phyloP scores from a whole-genome alignment of 2,329 filamentous ascomycete genomes.

The Emmonsia crescens region DNA sequence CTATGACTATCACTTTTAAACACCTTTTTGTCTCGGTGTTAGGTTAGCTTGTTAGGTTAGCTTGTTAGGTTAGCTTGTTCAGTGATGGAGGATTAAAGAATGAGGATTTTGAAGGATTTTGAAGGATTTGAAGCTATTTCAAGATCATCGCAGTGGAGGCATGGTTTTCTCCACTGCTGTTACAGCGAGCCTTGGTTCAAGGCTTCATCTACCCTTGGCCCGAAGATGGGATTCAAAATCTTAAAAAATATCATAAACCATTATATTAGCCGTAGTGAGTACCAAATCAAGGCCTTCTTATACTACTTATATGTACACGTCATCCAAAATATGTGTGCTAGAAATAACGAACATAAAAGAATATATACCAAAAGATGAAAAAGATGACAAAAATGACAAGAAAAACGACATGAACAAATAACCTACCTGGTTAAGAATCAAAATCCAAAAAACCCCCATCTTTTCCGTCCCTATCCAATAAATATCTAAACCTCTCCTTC shows the following conservation, averaged over 20 bases:
- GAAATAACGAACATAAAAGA: neutral
- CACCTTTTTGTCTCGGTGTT: neutral
- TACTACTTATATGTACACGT: neutral
- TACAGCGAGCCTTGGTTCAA: neutral
- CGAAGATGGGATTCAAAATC: neutral
- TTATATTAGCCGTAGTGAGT: neutral
- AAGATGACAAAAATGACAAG: too few species aligned
- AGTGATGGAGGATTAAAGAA: neutral
- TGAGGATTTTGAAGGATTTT: neutral
- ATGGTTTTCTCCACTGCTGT: too few species aligned
- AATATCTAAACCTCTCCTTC: constrained; percentile 25
- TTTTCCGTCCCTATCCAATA: constrained; percentile 31
- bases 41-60: neutral
- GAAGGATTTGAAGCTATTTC: neutral
- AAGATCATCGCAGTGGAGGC: neutral
- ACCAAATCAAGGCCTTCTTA: neutral
- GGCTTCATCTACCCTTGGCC: neutral
- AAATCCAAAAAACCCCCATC: constrained; percentile 26
- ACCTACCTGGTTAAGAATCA: neutral
- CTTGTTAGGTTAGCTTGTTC: neutral
- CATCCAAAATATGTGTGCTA: neutral
- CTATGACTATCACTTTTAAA: neutral
- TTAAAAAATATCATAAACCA: neutral
- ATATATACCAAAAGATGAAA: neutral
- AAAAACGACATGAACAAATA: neutral